Percentiles rank a stretch among this genome's conserved stretches.
Conservation (phyloP, 164 flowering plant species). For the Chloranthus sessilifolius region DNA sequence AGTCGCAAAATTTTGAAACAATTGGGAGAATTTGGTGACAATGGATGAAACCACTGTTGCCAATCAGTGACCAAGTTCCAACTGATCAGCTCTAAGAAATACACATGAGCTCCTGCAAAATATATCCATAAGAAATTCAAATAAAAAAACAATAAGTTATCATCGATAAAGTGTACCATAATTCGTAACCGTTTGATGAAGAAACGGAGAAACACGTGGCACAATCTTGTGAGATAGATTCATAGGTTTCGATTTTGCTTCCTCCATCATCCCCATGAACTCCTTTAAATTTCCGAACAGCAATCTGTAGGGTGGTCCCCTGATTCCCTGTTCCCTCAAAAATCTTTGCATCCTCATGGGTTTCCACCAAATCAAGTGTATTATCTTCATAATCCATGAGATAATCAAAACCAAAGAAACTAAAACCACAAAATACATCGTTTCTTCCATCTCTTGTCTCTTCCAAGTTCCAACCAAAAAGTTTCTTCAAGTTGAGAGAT, state of each 20-base stretch:
- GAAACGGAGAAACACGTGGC: slow-evolving; percentile 19
- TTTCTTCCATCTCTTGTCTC: background rate
- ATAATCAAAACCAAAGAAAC: background rate
- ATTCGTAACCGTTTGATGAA: slow-evolving; percentile 2
- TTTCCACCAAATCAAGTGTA: slow-evolving; percentile 10
- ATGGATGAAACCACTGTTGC: no score
- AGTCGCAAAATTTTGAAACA: no score
- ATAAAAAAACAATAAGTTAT: no score
- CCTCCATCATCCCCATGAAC: background rate
- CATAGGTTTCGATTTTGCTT: slow-evolving; percentile 18
- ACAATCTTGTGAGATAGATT: slow-evolving; percentile 11
- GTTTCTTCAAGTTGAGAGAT: no score
- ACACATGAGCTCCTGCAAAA: no score
- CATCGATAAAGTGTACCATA: no score
- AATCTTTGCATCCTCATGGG: slow-evolving; percentile 8
- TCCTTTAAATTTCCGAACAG: slow-evolving; percentile 11
- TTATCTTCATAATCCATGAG: background rate
- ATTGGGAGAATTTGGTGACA: no score
- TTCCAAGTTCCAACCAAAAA: no score
- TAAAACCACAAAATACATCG: background rate
- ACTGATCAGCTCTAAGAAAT: no score
- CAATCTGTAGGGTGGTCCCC: slow-evolving; percentile 7
- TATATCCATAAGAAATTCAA: no score
- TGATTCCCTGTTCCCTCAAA: slow-evolving; percentile 14
- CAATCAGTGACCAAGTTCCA: no score